Base-by-base conservation (phyloP, 306 rosid species). In the Fagus crenata region DNA sequence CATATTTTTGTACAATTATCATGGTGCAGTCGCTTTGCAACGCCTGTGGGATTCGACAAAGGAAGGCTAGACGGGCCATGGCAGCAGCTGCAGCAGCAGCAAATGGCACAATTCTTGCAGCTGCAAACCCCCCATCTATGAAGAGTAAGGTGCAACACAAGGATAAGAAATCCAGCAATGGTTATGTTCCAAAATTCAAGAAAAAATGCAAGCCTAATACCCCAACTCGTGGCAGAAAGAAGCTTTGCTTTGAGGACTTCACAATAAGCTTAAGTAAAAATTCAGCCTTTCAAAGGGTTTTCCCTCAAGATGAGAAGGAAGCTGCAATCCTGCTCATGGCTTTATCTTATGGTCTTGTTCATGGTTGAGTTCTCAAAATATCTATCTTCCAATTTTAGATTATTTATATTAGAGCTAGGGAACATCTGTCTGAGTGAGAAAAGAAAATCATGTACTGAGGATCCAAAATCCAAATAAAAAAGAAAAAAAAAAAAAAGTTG, bases 261-360 rank as follows among this genome's bases (percentile, higher is more conserved):
- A 71, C 76, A 49, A 37, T 90, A 18, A 85, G 85, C n/a, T 79
- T 89, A 77, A 86, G 85, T 41, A 78, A 90, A 53, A 92, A 84
- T n/a, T 49, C 92, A 42, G 69, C 88, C 53, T 71, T 89, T 65
- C 90, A 91, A 67, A 87, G 89, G 72, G 96, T 88, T 76, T 95
- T 92, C 86, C 98, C 98, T 61, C 98, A 89, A 78, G 98, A 95
- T 11, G 98, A 95, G 92, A 95, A 83, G 80, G 98, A 95, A 61
- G 98, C 98, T 9, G 98, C 98, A 0, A 92, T 92, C 72, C 75
- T 95, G 51, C 93, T 95, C 40, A 95, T 95, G 98, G 91, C 98
- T 73, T 73, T 95, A 76, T 95, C 98, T 71, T 90, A 91, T 76
- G 97, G 97, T 71, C 86, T 95, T n/a, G 89, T 92, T 75, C 94